These are phyloP conservation scores for Calamus simplicifolius DNA, from an alignment of 176 grass and related monocot genomes.

Conservation along the genomic window DNA sequence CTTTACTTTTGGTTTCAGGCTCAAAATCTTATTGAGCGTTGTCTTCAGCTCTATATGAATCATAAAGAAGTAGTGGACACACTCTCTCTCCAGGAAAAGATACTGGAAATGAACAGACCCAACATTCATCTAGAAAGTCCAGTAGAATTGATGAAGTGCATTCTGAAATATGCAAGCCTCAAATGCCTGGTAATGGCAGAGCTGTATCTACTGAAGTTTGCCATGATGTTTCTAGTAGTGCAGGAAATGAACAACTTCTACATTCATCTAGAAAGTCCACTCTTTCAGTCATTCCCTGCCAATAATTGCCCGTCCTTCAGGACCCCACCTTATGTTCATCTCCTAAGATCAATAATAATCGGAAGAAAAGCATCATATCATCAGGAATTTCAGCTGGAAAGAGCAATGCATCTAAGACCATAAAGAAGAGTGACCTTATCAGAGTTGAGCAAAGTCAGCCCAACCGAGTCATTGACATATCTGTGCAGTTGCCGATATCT, in stretches of 20 bases:
- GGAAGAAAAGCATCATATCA: conserved; percentile 52
- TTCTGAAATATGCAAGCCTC: too few species aligned
- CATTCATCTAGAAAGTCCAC: conserved; percentile 28
- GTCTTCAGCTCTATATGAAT: conserved; percentile 97
- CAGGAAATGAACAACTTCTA: conserved; percentile 19
- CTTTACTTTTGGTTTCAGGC: conserved; percentile 51
- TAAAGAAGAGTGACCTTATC: too few species aligned
- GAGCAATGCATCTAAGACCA: conserved; percentile 34
- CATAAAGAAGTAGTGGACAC: conserved; percentile 86
- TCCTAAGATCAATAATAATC: conserved; percentile 59
- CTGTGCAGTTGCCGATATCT: too few species aligned
- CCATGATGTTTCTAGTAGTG: not conserved
- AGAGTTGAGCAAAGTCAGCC: conserved; percentile 66
- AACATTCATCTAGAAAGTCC: conserved; percentile 21
- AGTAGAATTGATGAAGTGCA: too few species aligned
- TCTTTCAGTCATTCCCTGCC: conserved; percentile 37
- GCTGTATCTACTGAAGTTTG: too few species aligned
- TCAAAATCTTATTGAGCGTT: conserved; percentile 90
- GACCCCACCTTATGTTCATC: conserved; percentile 80
- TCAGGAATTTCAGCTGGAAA: conserved; percentile 23
- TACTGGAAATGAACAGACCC: conserved; percentile 29
- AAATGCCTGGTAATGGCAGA: too few species aligned
- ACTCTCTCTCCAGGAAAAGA: conserved; percentile 73
- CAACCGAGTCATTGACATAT: conserved; percentile 72
- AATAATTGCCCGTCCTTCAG: conserved; percentile 28